phyloP scores from a whole-genome alignment of 345 rosid genomes.

The Barbarea vulgaris region DNA sequence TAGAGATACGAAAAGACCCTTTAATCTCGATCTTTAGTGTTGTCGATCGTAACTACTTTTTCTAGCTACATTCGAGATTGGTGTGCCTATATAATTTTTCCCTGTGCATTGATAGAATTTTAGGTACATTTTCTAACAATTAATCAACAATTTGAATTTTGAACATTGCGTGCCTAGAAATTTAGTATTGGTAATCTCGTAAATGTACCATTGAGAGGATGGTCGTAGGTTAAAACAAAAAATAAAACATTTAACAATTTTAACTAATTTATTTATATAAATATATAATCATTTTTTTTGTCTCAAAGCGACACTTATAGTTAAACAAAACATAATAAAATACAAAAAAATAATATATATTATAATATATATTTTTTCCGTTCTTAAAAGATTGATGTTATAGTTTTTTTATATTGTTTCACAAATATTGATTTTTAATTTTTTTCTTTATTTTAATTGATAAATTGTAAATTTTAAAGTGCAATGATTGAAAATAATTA shows the following conservation, averaged over 20 bases:
- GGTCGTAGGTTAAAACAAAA: background rate
- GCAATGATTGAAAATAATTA: no score
- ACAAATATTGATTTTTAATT: no score
- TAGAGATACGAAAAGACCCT: background rate
- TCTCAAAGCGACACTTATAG: background rate
- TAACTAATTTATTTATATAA: background rate
- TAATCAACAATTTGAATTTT: background rate
- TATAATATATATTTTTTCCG: no score
- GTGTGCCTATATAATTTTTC: background rate
- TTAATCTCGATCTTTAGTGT: background rate
- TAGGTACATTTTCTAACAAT: background rate
- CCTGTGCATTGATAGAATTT: background rate
- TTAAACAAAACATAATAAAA: background rate
- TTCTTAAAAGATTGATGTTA: no score
- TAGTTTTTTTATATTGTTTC: no score
- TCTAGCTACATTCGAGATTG: background rate
- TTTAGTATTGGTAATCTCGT: background rate
- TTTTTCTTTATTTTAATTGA: no score
- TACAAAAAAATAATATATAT: no score
- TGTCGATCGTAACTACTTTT: no score
- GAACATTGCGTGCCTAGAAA: background rate
- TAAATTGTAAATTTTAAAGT: no score
- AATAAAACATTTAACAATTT: background rate
- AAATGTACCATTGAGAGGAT: background rate
- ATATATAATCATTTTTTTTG: background rate